Conservation (phyloP, 2,329 filamentous ascomycete genomes). For the Fusarium sp. region DNA sequence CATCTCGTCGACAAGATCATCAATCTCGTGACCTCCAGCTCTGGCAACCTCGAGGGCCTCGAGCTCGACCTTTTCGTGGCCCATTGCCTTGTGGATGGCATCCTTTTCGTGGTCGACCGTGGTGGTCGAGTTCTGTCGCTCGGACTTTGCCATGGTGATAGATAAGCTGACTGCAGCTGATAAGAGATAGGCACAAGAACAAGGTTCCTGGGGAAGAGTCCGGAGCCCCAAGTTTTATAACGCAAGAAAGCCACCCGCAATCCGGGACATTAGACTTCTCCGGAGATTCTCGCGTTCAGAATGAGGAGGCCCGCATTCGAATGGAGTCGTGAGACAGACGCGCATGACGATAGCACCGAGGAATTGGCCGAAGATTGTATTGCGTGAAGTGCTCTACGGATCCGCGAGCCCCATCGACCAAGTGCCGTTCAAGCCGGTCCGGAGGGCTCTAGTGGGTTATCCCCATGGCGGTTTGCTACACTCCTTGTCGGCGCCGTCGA, state of each 20-base stretch:
- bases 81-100: conserved; percentile 28
- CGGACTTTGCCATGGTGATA: conserved; percentile 27
- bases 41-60: conserved; percentile 54
- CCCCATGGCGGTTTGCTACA: not conserved
- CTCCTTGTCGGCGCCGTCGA: conserved; percentile 2
- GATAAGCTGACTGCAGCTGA: not conserved
- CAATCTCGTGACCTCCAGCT: conserved; percentile 50
- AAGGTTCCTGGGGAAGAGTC: conserved; percentile 1
- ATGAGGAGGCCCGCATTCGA: conserved; percentile 15
- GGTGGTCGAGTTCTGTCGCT: conserved; percentile 35
- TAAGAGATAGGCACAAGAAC: conserved; percentile 1
- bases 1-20: conserved; percentile 56
- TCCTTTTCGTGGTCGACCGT: conserved; percentile 39
- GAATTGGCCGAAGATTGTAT: conserved; percentile 33
- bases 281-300: conserved; percentile 7
- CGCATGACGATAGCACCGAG: conserved; percentile 42
- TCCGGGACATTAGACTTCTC: conserved; percentile 33
- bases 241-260: conserved; percentile 10
- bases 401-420: conserved; percentile 25
- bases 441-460: conserved; percentile 13
- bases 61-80: conserved; percentile 45
- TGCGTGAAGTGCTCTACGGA: conserved; percentile 19
- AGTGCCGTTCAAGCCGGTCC: conserved; percentile 34
- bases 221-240: conserved; percentile 34
- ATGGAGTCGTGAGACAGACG: conserved; percentile 17